Percentiles rank a stretch among this genome's conserved stretches.
phyloP scores from a whole-genome alignment of 345 rosid genomes.

The Passiflora organensis region DNA sequence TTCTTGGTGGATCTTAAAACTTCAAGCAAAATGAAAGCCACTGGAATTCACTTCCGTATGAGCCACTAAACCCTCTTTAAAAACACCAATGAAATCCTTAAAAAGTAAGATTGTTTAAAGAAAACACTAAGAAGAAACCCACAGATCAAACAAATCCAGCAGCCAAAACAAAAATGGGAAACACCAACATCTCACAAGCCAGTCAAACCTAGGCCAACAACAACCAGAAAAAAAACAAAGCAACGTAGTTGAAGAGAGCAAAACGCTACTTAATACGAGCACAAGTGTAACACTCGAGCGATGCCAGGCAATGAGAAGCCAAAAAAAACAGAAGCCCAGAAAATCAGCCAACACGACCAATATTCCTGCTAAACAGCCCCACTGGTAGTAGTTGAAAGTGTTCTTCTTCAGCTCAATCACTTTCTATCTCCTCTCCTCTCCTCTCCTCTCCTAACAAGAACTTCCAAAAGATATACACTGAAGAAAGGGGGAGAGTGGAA shows the following conservation, averaged over 20 bases:
- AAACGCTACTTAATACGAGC: conserved; percentile 28
- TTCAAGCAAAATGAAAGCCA: too few relatives aligned
- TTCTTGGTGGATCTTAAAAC: too few relatives aligned
- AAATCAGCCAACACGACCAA: conserved; percentile 23
- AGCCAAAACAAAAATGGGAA: neutral
- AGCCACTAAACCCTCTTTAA: conserved; percentile 10
- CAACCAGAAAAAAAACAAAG: conserved; percentile 2
- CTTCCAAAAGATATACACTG: neutral
- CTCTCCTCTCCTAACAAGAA: neutral
- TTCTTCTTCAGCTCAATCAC: conserved; percentile 3
- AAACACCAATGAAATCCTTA: too few relatives aligned
- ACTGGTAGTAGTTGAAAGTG: conserved; percentile 3
- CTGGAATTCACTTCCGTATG: conserved; percentile 16
- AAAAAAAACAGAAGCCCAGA: conserved; percentile 8
- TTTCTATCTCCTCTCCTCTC: neutral
- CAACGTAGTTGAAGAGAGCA: conserved; percentile 1
- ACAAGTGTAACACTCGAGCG: neutral
- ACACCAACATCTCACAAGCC: conserved; percentile 9
- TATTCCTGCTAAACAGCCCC: neutral
- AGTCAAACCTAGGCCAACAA: conserved; percentile 18
- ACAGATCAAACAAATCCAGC: conserved; percentile 20
- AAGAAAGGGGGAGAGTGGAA: conserved; percentile 24
- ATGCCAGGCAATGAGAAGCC: neutral
- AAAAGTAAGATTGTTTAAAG: too few relatives aligned
- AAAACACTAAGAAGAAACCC: conserved; percentile 5